Conservation (phyloP, 441 rosid species). For the Brassica balearica region DNA sequence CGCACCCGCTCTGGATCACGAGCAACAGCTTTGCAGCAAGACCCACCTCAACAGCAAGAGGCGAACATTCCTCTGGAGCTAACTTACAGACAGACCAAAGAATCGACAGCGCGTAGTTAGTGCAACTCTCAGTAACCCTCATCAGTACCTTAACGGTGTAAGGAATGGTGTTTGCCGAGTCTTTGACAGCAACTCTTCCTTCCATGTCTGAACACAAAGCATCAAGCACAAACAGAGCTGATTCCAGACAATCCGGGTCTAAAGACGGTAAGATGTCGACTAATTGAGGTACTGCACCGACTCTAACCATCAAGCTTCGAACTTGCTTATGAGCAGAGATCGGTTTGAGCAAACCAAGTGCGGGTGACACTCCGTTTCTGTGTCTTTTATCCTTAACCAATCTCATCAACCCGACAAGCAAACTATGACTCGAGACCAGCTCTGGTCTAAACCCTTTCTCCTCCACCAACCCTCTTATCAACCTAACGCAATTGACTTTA, state of each 20-base stretch:
- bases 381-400: conserved; percentile 76
- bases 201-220: conserved; percentile 60
- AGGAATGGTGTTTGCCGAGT: conserved; percentile 65
- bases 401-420: conserved; percentile 82
- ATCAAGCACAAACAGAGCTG: conserved; percentile 67
- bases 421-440: conserved; percentile 69
- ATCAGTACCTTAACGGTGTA: conserved; percentile 68
- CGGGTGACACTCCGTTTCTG: conserved; percentile 59
- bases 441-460: conserved; percentile 65
- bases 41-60: conserved; percentile 78
- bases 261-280: conserved; percentile 69
- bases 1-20: conserved; percentile 85
- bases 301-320: conserved; percentile 62
- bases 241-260: conserved; percentile 67
- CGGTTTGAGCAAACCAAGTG: conserved; percentile 62
- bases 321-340: conserved; percentile 62
- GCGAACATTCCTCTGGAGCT: conserved; percentile 76
- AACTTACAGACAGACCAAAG: conserved; percentile 76
- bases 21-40: conserved; percentile 85
- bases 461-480: conserved; percentile 67
- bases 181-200: conserved; percentile 78
- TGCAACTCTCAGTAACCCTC: conserved; percentile 82
- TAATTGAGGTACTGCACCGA: conserved; percentile 77
- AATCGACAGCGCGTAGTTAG: conserved; percentile 66
- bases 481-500: conserved; percentile 69